Percentiles rank a stretch among this genome's conserved stretches.
These are phyloP conservation scores for Starmerella potacharoeniae DNA, from an alignment of 805 yeast genomes.

Conservation along the genomic window DNA sequence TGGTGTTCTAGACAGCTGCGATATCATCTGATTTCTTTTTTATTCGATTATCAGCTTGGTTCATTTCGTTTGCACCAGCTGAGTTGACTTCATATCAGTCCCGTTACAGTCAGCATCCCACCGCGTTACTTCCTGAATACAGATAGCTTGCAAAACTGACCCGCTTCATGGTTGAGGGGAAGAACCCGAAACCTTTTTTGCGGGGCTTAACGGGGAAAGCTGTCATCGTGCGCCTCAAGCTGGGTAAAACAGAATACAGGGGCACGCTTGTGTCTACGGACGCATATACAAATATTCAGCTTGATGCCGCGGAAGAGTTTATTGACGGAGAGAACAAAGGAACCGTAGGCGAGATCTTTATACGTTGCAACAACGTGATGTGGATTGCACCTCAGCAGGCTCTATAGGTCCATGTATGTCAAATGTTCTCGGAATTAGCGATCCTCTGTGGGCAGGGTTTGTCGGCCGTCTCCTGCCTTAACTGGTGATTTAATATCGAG, in stretches of 20 bases:
- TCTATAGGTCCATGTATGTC: no score
- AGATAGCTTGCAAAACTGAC: not conserved
- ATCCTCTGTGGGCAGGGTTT: no score
- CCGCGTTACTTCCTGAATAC: not conserved
- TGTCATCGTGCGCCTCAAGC: slow-evolving; percentile 72
- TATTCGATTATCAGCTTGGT: no score
- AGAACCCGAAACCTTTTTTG: slow-evolving; percentile 38
- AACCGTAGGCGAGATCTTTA: slow-evolving; percentile 62
- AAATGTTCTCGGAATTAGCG: no score
- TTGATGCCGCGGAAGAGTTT: slow-evolving; percentile 22
- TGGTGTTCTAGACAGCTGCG: no score
- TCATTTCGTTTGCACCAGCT: no score
- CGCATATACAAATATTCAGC: slow-evolving; percentile 76
- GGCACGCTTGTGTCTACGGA: slow-evolving; percentile 74
- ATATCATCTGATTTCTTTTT: no score
- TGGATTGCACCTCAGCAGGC: slow-evolving; percentile 39
- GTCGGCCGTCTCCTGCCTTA: no score
- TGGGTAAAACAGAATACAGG: slow-evolving; percentile 78
- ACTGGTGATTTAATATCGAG: no score
- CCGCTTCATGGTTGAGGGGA: not conserved
- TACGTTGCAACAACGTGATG: slow-evolving; percentile 81
- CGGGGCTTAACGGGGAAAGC: slow-evolving; percentile 58
- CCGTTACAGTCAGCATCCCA: no score
- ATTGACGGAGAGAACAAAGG: slow-evolving; percentile 36
- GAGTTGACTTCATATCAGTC: no score